Evolutionary conservation across 768 basidiomycete genomes (phyloP).

Genomic region (Clitopilus hobsonii): DNA sequence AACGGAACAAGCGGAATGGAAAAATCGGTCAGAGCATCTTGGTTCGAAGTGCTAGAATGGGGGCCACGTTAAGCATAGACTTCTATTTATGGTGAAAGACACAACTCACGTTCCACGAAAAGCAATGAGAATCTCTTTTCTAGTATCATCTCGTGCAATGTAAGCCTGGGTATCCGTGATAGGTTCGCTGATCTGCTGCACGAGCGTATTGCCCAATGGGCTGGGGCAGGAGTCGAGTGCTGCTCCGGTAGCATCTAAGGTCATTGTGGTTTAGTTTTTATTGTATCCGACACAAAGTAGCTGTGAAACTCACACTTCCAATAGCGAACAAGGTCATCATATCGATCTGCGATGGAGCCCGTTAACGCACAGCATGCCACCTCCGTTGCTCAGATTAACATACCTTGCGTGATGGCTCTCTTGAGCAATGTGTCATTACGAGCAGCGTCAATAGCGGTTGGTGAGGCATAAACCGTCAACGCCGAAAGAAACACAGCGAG

Average conservation of each 20-base stretch:
- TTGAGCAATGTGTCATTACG: too few relatives aligned
- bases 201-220: neutral
- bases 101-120: neutral
- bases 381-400: too few relatives aligned
- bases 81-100: neutral
- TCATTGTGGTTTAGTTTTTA: neutral
- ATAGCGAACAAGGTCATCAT: neutral
- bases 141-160: slow-evolving; percentile 1
- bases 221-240: neutral
- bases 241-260: neutral
- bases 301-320: neutral
- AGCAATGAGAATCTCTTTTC: neutral
- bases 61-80: neutral
- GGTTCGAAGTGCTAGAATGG: neutral
- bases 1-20: slow-evolving; percentile 36
- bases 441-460: too few relatives aligned
- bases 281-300: neutral
- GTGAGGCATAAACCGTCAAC: too few relatives aligned
- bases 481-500: too few relatives aligned
- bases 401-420: neutral
- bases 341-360: neutral
- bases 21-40: neutral
- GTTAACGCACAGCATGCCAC: too few relatives aligned
- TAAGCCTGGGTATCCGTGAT: neutral
- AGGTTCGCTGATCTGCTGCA: neutral